Evolutionary conservation across 2,329 filamentous ascomycete species (phyloP).

Genomic region (Reticulascus tulasneorum): DNA sequence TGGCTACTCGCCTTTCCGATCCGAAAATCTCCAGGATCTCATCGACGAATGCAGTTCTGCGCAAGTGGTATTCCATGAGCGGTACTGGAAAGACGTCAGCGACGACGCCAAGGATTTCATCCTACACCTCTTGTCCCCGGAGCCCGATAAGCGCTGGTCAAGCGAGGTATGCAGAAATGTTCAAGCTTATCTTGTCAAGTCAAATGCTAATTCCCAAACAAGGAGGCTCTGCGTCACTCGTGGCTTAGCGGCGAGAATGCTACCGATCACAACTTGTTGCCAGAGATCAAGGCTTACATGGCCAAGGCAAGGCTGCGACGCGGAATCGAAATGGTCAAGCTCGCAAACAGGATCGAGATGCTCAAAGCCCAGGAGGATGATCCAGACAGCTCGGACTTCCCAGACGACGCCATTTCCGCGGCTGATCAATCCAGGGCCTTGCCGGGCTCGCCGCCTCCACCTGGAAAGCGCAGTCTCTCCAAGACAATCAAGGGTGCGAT

Average conservation of each 20-base stretch:
- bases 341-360: conserved; percentile 90
- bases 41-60: conserved; percentile 89
- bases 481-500: conserved; percentile 63
- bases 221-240: conserved; percentile 74
- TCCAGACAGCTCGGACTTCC: conserved; percentile 69
- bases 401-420: conserved; percentile 57
- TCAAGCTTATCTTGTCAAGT: background rate
- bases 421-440: conserved; percentile 34
- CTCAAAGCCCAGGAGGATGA: conserved; percentile 92
- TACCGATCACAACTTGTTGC: conserved; percentile 93
- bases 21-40: conserved; percentile 86
- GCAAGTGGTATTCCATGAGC: conserved; percentile 88
- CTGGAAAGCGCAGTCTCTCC: conserved; percentile 37
- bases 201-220: conserved; percentile 6
- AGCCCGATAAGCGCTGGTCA: conserved; percentile 71
- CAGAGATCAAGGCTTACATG: conserved; percentile 93
- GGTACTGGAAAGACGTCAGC: conserved; percentile 98
- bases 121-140: conserved; percentile 70
- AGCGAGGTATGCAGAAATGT: conserved; percentile 62
- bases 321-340: conserved; percentile 93
- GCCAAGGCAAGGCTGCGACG: conserved; percentile 86
- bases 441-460: conserved; percentile 25
- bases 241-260: conserved; percentile 93
- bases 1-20: conserved; percentile 96
- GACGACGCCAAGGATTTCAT: conserved; percentile 96